Evolutionary conservation across 768 basidiomycete species (phyloP), one percentile per base, ranked within the genome.

Genomic region (Xanthoconium stramineum): DNA sequence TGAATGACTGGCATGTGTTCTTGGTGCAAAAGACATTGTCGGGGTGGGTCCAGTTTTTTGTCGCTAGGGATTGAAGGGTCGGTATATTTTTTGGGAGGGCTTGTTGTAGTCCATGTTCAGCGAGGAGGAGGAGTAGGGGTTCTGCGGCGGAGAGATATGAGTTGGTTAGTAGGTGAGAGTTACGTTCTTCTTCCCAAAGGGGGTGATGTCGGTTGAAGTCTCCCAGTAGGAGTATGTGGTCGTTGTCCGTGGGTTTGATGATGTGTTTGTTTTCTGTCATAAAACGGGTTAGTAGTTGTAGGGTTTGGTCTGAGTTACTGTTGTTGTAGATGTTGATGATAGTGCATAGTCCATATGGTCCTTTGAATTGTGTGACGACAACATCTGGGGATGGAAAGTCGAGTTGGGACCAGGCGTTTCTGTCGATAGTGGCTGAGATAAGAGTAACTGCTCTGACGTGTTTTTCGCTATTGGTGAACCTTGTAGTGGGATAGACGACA

Each of bases 171-270:
- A 74, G 58, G 40, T 71, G 61, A 2, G 0, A 1, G 56, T 67
- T 69, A 0, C 39, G 33, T 8, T 55, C 55, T 1, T 61, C 55
- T 9, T 75, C 67, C 74, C 70, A 75, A 0, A 69, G 29, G 0
- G 67, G 65, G 50, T 75, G 72, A 46, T 75, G 71, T 1, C 63
- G 37, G 52, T 75, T 75, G 62, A 74, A 72, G 28, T 63, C 65
- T 0, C 72, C 65, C 0, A 69, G 52, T 67, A 59, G 66, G 0
- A 65, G 14, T 29, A 65, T 47, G 8, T 67, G 65, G 39, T 66
- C 19, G 3, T 51, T 19, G 28, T 19, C 40, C 1, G 40, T 17
- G 3, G 14, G 50, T 6, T 6, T 29, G 32, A 33, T 24, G 24
- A 24, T 24, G 4, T 24, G 24, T 24, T 24, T 24, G 24, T 24